Percentiles rank a stretch among this genome's conserved stretches.
Evolutionary conservation across 2,329 filamentous ascomycete genomes (phyloP).

Genomic region (Fusarium neocosmosporiellum): DNA sequence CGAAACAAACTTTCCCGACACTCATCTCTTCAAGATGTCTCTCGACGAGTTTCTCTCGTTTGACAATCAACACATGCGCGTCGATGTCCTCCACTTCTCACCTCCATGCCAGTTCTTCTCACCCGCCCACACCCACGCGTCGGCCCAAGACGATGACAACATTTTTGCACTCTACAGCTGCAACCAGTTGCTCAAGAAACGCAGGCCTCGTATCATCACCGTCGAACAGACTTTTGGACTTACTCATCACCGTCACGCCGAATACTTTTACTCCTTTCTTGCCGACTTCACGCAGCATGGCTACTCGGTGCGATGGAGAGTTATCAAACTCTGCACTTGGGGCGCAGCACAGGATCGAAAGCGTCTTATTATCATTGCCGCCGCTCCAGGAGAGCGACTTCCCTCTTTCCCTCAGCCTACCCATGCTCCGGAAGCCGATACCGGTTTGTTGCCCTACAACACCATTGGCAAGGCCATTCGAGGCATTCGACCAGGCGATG

Average conservation of each 20-base stretch:
- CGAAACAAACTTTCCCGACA: slow-evolving; percentile 65
- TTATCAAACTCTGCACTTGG: slow-evolving; percentile 65
- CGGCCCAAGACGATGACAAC: slow-evolving; percentile 77
- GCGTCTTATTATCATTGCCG: slow-evolving; percentile 67
- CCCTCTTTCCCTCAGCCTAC: slow-evolving; percentile 74
- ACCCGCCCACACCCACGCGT: slow-evolving; percentile 74
- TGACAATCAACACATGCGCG: slow-evolving; percentile 50
- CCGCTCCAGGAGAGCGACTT: slow-evolving; percentile 75
- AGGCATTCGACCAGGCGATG: slow-evolving; percentile 46
- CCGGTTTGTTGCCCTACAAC: slow-evolving; percentile 52
- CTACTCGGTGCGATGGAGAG: slow-evolving; percentile 77
- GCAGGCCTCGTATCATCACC: slow-evolving; percentile 76
- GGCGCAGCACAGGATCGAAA: slow-evolving; percentile 61
- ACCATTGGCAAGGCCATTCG: slow-evolving; percentile 58
- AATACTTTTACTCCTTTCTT: slow-evolving; percentile 70
- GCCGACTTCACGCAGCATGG: slow-evolving; percentile 71
- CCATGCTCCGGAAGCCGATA: slow-evolving; percentile 58
- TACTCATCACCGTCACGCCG: slow-evolving; percentile 60
- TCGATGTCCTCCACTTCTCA: slow-evolving; percentile 79
- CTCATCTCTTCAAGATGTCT: slow-evolving; percentile 59
- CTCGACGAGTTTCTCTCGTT: slow-evolving; percentile 61
- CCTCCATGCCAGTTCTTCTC: slow-evolving; percentile 85
- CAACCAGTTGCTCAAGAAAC: slow-evolving; percentile 64
- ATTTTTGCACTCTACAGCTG: slow-evolving; percentile 68
- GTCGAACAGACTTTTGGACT: slow-evolving; percentile 84